Percentiles rank a stretch among this genome's conserved stretches.
Conservation (phyloP, 192 early-diverging fungal species). For the Linnemannia zychae region DNA sequence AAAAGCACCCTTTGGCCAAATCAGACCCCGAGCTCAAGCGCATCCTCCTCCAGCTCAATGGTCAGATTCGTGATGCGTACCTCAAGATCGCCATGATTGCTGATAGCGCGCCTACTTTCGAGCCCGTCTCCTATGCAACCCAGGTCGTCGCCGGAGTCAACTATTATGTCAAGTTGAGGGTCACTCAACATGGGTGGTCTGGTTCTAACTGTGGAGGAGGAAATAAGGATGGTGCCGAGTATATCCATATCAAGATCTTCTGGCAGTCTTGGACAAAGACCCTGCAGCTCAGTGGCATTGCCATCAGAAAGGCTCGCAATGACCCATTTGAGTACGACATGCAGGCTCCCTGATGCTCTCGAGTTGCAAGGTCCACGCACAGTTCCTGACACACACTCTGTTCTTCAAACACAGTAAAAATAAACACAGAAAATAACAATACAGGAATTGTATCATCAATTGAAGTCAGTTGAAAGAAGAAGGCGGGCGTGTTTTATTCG, state of each 20-base stretch:
- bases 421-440: background rate
- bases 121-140: slow-evolving; percentile 22
- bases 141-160: slow-evolving; percentile 38
- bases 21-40: slow-evolving; percentile 14
- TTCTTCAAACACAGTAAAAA: background rate
- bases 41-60: background rate
- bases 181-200: background rate
- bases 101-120: slow-evolving; percentile 1
- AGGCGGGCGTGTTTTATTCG: background rate
- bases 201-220: background rate
- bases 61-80: slow-evolving; percentile 11
- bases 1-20: slow-evolving; percentile 12
- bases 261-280: slow-evolving; percentile 20
- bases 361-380: too few relatives aligned
- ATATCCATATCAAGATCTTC: slow-evolving; percentile 36
- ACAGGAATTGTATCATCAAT: background rate
- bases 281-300: slow-evolving; percentile 4
- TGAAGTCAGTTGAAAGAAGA: slow-evolving; percentile 4
- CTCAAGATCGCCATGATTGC: background rate
- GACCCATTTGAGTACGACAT: slow-evolving; percentile 12
- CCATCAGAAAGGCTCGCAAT: background rate
- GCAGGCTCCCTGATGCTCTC: background rate
- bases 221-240: background rate
- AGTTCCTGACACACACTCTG: background rate
- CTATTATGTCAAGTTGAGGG: slow-evolving; percentile 36